Conservation (phyloP, 768 basidiomycete genomes). For the Pholiota conissans region DNA sequence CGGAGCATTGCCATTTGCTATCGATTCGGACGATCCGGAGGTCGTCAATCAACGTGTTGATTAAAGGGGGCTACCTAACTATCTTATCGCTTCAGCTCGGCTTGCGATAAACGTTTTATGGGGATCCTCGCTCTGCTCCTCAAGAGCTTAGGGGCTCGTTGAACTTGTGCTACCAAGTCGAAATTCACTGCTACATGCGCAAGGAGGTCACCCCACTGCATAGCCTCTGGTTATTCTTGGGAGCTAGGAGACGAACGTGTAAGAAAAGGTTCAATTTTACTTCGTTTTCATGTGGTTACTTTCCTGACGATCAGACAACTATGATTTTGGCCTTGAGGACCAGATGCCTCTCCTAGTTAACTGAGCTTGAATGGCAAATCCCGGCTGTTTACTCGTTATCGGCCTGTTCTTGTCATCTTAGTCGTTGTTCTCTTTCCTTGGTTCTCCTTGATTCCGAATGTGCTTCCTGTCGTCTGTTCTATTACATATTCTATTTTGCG, state of each 20-base stretch:
- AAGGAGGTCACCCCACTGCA: background rate
- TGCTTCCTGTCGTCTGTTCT: background rate
- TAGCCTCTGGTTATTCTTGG: background rate
- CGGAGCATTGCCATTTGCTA: background rate
- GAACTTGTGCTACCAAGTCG: background rate
- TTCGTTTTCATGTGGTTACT: background rate
- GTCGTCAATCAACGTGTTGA: background rate
- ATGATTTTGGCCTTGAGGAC: background rate
- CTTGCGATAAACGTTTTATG: background rate
- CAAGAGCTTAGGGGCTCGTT: background rate
- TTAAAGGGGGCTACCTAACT: background rate
- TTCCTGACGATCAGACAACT: background rate
- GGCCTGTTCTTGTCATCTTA: background rate
- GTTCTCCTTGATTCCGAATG: background rate
- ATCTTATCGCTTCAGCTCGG: background rate
- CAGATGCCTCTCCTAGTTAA: background rate
- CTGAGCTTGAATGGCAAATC: background rate
- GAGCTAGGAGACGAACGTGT: conserved; percentile 1
- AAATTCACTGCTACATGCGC: background rate
- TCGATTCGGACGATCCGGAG: background rate
- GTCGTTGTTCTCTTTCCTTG: background rate
- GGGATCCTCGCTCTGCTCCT: background rate
- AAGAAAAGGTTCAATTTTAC: background rate
- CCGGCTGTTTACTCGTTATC: background rate
- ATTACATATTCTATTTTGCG: background rate